Conservation (phyloP, 139 green algal species). For the Eudorina sp. region DNA sequence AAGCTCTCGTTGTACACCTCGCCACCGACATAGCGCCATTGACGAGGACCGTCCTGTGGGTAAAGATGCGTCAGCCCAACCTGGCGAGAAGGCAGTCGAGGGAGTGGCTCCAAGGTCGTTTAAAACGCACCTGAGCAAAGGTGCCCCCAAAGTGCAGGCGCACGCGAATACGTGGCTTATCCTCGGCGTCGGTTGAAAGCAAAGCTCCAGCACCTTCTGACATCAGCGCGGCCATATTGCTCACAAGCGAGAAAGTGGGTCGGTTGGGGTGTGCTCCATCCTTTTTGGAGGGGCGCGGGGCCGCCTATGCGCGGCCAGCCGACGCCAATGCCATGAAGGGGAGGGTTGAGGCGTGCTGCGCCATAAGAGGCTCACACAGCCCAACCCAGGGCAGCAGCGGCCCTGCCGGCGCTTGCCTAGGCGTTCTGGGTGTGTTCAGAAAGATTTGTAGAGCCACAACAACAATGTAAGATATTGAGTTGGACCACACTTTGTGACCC, state of each 20-base stretch:
- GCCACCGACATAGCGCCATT: conserved; percentile 59
- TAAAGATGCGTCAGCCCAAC: not conserved
- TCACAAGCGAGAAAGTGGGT: conserved; percentile 16
- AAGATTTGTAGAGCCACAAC: not conserved
- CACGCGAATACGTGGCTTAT: conserved; percentile 15
- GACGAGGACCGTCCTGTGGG: conserved; percentile 5
- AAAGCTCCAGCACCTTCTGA: conserved; percentile 2
- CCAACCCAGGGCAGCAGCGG: conserved; percentile 29
- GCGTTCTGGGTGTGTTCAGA: not conserved
- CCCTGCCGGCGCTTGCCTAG: conserved; percentile 14
- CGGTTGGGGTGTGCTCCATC: not conserved
- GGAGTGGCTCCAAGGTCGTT: not conserved
- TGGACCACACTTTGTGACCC: too few relatives aligned
- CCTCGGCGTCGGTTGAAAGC: not conserved
- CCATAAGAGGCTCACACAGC: conserved; percentile 36
- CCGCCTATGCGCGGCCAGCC: conserved; percentile 24
- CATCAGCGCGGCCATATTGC: conserved; percentile 9
- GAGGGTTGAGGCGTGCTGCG: conserved; percentile 27
- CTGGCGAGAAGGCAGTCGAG: too few relatives aligned
- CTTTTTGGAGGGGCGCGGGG: conserved; percentile 20
- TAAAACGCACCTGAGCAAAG: conserved; percentile 37
- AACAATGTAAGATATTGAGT: not conserved
- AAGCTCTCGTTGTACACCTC: conserved; percentile 64
- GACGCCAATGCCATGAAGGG: conserved; percentile 14
- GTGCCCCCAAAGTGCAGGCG: conserved; percentile 38